Evolutionary conservation across 2,329 filamentous ascomycete species (phyloP), one percentile per base, ranked within the genome.

Genomic region (Aspergillus persii): DNA sequence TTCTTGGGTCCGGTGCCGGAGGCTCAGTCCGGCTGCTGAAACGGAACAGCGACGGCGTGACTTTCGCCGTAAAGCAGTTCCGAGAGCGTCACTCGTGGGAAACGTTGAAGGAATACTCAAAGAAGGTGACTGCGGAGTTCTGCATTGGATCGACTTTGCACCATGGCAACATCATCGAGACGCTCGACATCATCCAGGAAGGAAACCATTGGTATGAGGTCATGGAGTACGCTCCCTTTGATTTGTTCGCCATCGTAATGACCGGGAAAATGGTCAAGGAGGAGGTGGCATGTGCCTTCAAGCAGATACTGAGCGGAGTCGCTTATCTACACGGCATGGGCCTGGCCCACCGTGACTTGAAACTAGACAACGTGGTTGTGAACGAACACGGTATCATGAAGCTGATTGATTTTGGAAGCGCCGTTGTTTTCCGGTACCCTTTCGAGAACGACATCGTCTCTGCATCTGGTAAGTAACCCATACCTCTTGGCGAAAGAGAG

Each of bases 311-410:
- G 58, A 96, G 90, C 70, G 95, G 95, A 54, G 93, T 98, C 39
- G 91, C 91, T 9, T 99, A 97, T 74, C 80, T 99, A 61, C 95
- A 99, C 76, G 90, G 90, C 72, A 95, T 97, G 86, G 95, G 95
- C 2, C 81, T 99, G 54, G 93, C 95, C 9, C 95, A 99, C 77
- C 87, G 95, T 49, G 95, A 99, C 80, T 73, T 99, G 69, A 99
- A 99, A 78, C 79, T 99, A 68, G 95, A 99, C 79, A 99, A 99
- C 68, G 95, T 99, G 23, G 95, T 99, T 30, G 93, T 99, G 60
- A 98, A 93, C 71, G 91, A 96, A 71, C 86, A 90, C 70, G 95
- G 95, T 2, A 98, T 99, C 68, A 96, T 99, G 92, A 99, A 99
- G 77, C 90, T 99, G 64, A 99, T 99, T 70, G 95, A 99, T 75